Base-by-base conservation (phyloP, 306 rosid genomes). In the Glycine latifolia region DNA sequence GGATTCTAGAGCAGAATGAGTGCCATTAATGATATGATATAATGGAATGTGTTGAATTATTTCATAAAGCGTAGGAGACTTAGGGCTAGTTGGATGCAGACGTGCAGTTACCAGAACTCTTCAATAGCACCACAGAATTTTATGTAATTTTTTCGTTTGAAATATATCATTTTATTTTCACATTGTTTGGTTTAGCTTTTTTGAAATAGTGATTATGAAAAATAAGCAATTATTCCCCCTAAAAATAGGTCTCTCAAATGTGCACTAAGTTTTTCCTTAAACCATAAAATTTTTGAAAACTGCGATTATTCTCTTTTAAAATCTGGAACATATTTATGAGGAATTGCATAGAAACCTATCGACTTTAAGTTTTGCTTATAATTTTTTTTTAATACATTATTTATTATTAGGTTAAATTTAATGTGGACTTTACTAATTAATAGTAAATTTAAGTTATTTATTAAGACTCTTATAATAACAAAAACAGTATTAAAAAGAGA, bases 41-140 rank as follows among this genome's bases (percentile, higher is more conserved):
- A 62, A 80, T 85, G 76, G 33, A 44, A 53, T 70, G 11, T 75
- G 67, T 76, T 61, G 82, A 79, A 75, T 44, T 52, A 41, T 84
- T 75, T 74, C 74, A 52, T 31, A n/a, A 56, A 43, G 76, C 33
- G 54, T 67, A 39, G 68, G 71, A 75, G 82, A 79, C 66, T 2
- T 26, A 26, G 73, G 41, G 65, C 67, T 14, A 5, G 73, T 53
- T 71, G 70, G 73, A 60, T 83, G 73, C 73, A 49, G 67, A 46
- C n/a, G 13, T 35, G 48, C 48, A 50, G 37, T 73, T 73, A 39
- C 20, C 47, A 76, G 56, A 49, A 59, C 58, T 26, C 68, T 73
- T 43, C 41, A 10, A 4, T 16, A 26, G 8, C 71, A 56, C 12
- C 60, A 46, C 9, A 39, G 44, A 39, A 39, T 39, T 43, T 43